A percentile compares a stretch with the other conserved stretches of the same genome.
Evolutionary conservation across 441 rosid genomes (phyloP).

Genomic region (Omphalea diandra): DNA sequence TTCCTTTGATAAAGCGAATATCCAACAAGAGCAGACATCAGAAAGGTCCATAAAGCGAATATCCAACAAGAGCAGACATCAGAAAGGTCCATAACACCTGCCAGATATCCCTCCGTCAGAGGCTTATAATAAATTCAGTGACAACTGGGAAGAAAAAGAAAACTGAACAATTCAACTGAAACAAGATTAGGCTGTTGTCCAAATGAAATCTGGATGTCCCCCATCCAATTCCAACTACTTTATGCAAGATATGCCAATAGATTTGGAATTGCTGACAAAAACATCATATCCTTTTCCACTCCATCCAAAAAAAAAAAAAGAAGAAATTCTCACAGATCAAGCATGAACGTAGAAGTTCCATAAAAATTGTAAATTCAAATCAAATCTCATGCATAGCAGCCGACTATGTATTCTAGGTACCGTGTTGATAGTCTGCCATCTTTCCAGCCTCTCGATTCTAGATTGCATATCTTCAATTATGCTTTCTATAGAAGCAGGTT

Average conservation of each 20-base stretch:
- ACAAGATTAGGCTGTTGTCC: neutral
- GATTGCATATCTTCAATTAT: constrained; percentile 86
- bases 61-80: constrained; percentile 96
- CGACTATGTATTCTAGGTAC: constrained; percentile 34
- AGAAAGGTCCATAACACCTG: constrained; percentile 97
- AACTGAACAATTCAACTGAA: neutral
- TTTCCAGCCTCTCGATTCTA: constrained; percentile 87
- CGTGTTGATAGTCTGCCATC: constrained; percentile 92
- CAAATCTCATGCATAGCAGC: neutral
- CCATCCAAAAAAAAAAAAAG: no score
- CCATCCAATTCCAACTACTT: no score
- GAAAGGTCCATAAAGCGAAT: no score
- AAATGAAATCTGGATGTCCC: no score
- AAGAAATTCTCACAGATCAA: no score
- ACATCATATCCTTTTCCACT: no score
- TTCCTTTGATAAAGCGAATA: constrained; percentile 94
- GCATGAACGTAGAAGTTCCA: no score
- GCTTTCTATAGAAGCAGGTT: constrained; percentile 60
- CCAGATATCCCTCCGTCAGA: constrained; percentile 14
- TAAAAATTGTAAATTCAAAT: no score
- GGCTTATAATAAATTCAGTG: neutral
- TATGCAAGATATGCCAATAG: no score
- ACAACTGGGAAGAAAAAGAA: neutral
- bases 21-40: no score
- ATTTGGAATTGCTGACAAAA: no score